Evolutionary conservation across 148 eudicot genomes (phyloP).

Genomic region (Talinum fruticosum): DNA sequence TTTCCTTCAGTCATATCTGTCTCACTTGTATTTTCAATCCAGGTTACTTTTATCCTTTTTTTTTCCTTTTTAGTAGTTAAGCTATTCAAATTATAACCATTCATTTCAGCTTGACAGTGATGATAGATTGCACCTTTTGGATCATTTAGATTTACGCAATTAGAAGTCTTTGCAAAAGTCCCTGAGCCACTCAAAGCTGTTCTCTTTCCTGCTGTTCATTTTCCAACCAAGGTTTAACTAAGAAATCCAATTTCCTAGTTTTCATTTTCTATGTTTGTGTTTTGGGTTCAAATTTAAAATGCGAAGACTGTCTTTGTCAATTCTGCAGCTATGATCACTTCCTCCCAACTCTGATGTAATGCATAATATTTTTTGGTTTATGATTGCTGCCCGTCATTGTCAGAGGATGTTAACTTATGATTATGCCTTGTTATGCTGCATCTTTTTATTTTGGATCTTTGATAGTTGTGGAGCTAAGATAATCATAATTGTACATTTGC

Average conservation of each 20-base stretch:
- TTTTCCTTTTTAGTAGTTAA: background rate
- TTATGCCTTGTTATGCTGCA: slow-evolving; percentile 2
- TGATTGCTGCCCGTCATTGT: background rate
- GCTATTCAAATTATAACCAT: background rate
- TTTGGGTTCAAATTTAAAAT: background rate
- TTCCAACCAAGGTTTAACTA: background rate
- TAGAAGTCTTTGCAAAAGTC: background rate
- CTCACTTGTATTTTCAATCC: background rate
- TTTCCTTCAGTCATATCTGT: background rate
- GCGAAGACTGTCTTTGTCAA: background rate
- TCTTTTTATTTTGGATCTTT: background rate
- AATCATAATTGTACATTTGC: slow-evolving; percentile 8
- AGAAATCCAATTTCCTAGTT: background rate
- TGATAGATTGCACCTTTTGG: too few relatives aligned
- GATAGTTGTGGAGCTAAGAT: background rate
- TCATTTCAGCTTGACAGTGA: background rate
- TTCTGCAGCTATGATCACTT: background rate
- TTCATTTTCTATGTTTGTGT: background rate
- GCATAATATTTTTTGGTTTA: background rate
- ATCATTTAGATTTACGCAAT: background rate
- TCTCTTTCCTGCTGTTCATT: background rate
- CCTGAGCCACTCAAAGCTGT: background rate
- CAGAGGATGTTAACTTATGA: background rate
- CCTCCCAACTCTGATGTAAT: background rate
- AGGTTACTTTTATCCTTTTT: background rate